Evolutionary conservation across 768 basidiomycete species (phyloP).

Genomic region (Auriculariales sp.): DNA sequence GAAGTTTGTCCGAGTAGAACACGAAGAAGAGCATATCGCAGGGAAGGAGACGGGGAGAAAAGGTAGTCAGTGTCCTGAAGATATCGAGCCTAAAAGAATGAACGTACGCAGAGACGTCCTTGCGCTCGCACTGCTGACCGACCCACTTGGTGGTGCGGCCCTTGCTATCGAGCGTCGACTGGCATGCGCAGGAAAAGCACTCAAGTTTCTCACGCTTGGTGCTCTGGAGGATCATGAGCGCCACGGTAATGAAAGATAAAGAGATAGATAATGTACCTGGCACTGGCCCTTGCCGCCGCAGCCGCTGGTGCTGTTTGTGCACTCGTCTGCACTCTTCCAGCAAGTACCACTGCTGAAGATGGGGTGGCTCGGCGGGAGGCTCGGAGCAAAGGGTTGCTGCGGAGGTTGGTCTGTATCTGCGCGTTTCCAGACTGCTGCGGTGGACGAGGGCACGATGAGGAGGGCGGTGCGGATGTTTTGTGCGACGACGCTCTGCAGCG

Average conservation of each 20-base stretch:
- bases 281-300: conserved; percentile 67
- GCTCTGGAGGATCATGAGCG: too few species aligned
- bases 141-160: conserved; percentile 59
- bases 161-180: conserved; percentile 31
- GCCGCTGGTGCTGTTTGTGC: conserved; percentile 42
- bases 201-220: conserved; percentile 42
- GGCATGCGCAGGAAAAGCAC: conserved; percentile 38
- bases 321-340: conserved; percentile 36
- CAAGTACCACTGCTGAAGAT: conserved; percentile 50
- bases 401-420: conserved; percentile 27
- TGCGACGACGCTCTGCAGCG: conserved; percentile 26
- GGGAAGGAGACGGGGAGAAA: background rate
- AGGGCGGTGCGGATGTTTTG: conserved; percentile 18
- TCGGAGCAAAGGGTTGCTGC: conserved; percentile 33
- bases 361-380: conserved; percentile 30
- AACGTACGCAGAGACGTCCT: conserved; percentile 68
- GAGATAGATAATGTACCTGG: too few species aligned
- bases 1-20: background rate
- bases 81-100: background rate
- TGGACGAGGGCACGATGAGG: conserved; percentile 29
- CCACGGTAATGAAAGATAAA: too few species aligned
- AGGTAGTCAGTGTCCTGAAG: background rate
- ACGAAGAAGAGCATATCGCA: background rate
- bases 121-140: conserved; percentile 60
- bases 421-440: conserved; percentile 6